Evolutionary conservation across 768 basidiomycete species (phyloP).

Genomic region (Cystofilobasidium capitatum): DNA sequence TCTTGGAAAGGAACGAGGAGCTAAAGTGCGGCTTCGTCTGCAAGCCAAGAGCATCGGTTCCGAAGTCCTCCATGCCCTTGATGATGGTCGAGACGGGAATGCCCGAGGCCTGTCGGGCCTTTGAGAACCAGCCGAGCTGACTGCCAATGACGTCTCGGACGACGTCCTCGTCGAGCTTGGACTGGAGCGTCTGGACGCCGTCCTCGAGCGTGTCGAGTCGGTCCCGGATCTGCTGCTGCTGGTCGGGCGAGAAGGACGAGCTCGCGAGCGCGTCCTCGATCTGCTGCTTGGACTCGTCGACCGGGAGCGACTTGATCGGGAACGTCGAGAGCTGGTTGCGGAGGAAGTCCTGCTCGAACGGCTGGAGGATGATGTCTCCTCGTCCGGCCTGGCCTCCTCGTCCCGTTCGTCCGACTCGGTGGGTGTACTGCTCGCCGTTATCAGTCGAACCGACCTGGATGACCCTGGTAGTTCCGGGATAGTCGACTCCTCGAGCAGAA

Average conservation of each 20-base stretch:
- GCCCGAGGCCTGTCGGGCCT: constrained; percentile 48
- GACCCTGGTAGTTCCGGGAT: constrained; percentile 76
- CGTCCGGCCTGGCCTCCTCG: constrained; percentile 56
- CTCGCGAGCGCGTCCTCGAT: constrained; percentile 45
- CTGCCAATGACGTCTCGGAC: constrained; percentile 57
- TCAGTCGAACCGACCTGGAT: constrained; percentile 80
- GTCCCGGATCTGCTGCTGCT: not conserved
- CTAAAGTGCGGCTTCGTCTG: constrained; percentile 49
- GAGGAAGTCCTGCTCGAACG: constrained; percentile 67
- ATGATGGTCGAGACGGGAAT: constrained; percentile 45
- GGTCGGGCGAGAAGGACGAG: constrained; percentile 28
- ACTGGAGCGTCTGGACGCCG: constrained; percentile 35
- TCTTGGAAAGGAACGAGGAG: constrained; percentile 44
- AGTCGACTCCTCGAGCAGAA: constrained; percentile 79
- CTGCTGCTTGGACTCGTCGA: constrained; percentile 46
- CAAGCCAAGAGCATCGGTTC: constrained; percentile 50
- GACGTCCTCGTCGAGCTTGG: constrained; percentile 45
- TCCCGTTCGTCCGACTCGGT: constrained; percentile 77
- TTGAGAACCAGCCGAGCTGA: constrained; percentile 62
- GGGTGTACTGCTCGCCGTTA: constrained; percentile 63
- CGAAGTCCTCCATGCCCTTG: constrained; percentile 56
- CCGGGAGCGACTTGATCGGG: constrained; percentile 56
- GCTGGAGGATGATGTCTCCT: constrained; percentile 68
- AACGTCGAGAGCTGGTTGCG: constrained; percentile 54
- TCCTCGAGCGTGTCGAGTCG: constrained; percentile 32